Base-by-base conservation (phyloP, 371 early-diverging fungal species). In the Dentiscutata heterogama region DNA sequence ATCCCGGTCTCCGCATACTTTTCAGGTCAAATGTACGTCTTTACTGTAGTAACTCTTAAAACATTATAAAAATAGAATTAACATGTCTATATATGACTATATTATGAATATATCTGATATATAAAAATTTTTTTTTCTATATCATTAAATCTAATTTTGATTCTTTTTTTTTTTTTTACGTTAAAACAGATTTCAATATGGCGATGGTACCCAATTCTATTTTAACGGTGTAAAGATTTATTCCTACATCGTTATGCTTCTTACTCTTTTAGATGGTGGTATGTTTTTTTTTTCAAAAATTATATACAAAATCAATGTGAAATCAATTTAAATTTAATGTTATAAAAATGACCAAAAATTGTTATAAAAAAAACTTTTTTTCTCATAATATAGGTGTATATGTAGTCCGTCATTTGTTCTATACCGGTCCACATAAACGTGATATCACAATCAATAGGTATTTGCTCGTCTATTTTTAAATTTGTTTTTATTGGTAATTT, bases 221-320 rank as follows among this genome's bases (percentile, higher is more conserved):
- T 70, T 22, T 42, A 70, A 70, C 46, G 70, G 70, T 11, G 20
- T 46, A 70, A 70, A 70, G 18, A 42, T 70, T 1, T 70, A 35
- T 42, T 46, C 18, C n/a, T 70, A 70, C 20, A 70, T 70, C n/a
- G 46, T 46, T 70, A 16, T 70, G 22, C 13, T 46, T 35, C 5
- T 70, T 13, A 46, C 70, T n/a, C n/a, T 70, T 14, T 3, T 46
- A 11, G 70, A 70, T 46, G 7, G 22, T 22, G 46, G 70, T n/a
- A n/a, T 70, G 22, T 70, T 39, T 20, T 46, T 46, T 46, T 46
- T 46, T 46, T 46, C 6, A 46, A 46, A 46, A 46, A 0, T 46
- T 46, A 46, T 46, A 10, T 46, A 46, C n/a, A n/a, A n/a, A n/a
- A n/a, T 46, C 7, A 46, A 46, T 46, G 46, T 1, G 46, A 46